A percentile compares a stretch with the other conserved stretches of the same genome.
Evolutionary conservation across 1,139 yeast genomes (phyloP).

Genomic region (Williopsis jadinii): DNA sequence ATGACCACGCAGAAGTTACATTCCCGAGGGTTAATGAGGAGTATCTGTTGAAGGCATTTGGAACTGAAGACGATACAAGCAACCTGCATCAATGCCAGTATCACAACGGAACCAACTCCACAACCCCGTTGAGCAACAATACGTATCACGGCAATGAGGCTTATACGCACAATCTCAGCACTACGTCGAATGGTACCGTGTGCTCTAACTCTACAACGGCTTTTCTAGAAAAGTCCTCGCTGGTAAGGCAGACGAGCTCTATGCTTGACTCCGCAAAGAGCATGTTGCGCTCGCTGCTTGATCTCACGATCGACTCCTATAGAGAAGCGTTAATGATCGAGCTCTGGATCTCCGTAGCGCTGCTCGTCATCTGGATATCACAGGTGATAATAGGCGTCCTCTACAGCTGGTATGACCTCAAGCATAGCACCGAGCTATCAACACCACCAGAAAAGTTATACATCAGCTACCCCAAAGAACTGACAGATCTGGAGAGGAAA

Average conservation of each 20-base stretch:
- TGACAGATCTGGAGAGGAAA: slow-evolving; percentile 5
- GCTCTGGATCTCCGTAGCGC: slow-evolving; percentile 34
- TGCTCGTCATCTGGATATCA: slow-evolving; percentile 42
- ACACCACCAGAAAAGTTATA: slow-evolving; percentile 1
- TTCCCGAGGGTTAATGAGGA: slow-evolving; percentile 46
- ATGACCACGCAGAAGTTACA: slow-evolving; percentile 50
- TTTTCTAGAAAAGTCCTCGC: background rate
- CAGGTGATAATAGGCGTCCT: slow-evolving; percentile 36
- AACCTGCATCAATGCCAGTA: too few species aligned
- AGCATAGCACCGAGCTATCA: background rate
- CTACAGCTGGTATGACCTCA: background rate
- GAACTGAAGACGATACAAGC: background rate
- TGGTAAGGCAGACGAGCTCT: slow-evolving; percentile 2
- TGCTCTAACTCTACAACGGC: background rate
- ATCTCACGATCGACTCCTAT: slow-evolving; percentile 27
- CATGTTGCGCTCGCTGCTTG: slow-evolving; percentile 22
- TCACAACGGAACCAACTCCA: too few species aligned
- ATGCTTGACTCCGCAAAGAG: slow-evolving; percentile 9
- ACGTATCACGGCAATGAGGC: background rate
- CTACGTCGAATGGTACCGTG: background rate
- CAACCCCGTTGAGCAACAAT: background rate
- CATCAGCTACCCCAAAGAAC: slow-evolving; percentile 7
- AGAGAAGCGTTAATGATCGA: slow-evolving; percentile 35
- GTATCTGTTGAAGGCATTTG: slow-evolving; percentile 21
- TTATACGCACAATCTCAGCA: background rate